Evolutionary conservation across 2,329 filamentous ascomycete species (phyloP).

Genomic region (Trichoderma sp.): DNA sequence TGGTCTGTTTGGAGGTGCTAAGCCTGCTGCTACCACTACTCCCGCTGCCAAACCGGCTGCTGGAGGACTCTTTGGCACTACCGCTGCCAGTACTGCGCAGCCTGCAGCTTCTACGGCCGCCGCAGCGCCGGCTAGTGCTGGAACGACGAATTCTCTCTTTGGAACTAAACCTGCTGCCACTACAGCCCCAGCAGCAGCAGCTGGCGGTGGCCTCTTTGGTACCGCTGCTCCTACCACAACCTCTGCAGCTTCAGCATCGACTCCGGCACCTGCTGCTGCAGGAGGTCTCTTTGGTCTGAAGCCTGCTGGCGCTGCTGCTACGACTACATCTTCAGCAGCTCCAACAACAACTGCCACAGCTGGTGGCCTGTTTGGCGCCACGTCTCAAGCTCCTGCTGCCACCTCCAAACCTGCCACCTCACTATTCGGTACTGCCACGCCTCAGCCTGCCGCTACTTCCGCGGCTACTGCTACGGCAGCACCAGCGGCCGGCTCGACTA

Average conservation of each 20-base stretch:
- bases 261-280: slow-evolving; percentile 38
- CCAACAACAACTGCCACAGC: slow-evolving; percentile 36
- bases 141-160: slow-evolving; percentile 43
- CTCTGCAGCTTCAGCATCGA: slow-evolving; percentile 29
- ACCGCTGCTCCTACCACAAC: slow-evolving; percentile 37
- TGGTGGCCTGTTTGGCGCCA: slow-evolving; percentile 35
- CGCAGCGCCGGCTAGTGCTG: slow-evolving; percentile 34
- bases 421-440: slow-evolving; percentile 36
- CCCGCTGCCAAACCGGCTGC: slow-evolving; percentile 30
- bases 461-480: slow-evolving; percentile 36
- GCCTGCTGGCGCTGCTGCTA: slow-evolving; percentile 38
- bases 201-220: slow-evolving; percentile 45
- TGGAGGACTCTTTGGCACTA: slow-evolving; percentile 37
- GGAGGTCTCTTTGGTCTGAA: slow-evolving; percentile 43
- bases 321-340: slow-evolving; percentile 35
- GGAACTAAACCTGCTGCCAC: slow-evolving; percentile 46
- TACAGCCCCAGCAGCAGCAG: slow-evolving; percentile 40
- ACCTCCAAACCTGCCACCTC: slow-evolving; percentile 34
- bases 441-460: slow-evolving; percentile 32
- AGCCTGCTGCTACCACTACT: slow-evolving; percentile 32
- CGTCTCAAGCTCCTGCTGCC: slow-evolving; percentile 33
- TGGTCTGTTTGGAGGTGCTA: slow-evolving; percentile 30
- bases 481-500: slow-evolving; percentile 38
- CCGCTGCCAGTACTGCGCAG: slow-evolving; percentile 31
- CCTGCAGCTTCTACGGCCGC: slow-evolving; percentile 35